Evolutionary conservation across 2,329 filamentous ascomycete species (phyloP).

Genomic region (Ilyonectria mors-panacis): DNA sequence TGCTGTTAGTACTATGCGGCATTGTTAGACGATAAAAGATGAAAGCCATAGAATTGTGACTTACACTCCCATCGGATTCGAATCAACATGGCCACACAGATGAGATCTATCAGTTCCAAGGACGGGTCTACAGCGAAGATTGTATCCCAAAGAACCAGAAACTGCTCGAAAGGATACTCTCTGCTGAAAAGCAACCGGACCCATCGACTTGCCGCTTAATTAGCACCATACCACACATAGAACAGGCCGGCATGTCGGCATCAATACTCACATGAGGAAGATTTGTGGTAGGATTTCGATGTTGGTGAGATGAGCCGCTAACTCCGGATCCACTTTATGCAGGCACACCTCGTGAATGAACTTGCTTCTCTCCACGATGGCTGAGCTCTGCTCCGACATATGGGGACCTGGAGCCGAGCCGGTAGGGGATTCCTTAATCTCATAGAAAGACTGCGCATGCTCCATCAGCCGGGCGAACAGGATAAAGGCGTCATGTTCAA

Average conservation of each 20-base stretch:
- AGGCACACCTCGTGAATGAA: conserved; percentile 89
- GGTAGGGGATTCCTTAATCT: conserved; percentile 62
- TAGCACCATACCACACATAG: conserved; percentile 3
- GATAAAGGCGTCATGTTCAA: conserved; percentile 93
- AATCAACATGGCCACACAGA: conserved; percentile 95
- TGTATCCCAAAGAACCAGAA: conserved; percentile 90
- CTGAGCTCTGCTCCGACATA: conserved; percentile 58
- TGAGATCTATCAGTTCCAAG: conserved; percentile 85
- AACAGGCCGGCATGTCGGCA: no score
- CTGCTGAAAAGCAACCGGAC: conserved; percentile 92
- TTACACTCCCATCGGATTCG: conserved; percentile 90
- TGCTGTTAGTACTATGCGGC: conserved; percentile 78
- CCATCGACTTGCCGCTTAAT: conserved; percentile 78
- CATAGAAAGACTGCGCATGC: conserved; percentile 87
- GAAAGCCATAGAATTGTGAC: conserved; percentile 47
- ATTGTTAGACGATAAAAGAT: conserved; percentile 42
- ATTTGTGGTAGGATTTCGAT: conserved; percentile 97
- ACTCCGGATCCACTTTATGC: conserved; percentile 83
- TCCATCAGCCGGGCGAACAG: conserved; percentile 92
- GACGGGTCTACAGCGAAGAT: conserved; percentile 89
- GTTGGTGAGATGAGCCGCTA: conserved; percentile 83
- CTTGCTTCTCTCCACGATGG: conserved; percentile 87
- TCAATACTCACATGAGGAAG: conserved; percentile 82
- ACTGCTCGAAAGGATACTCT: conserved; percentile 90
- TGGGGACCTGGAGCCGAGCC: conserved; percentile 35